Evolutionary conservation across 768 basidiomycete species (phyloP).

Genomic region (Agrocybe pediades): DNA sequence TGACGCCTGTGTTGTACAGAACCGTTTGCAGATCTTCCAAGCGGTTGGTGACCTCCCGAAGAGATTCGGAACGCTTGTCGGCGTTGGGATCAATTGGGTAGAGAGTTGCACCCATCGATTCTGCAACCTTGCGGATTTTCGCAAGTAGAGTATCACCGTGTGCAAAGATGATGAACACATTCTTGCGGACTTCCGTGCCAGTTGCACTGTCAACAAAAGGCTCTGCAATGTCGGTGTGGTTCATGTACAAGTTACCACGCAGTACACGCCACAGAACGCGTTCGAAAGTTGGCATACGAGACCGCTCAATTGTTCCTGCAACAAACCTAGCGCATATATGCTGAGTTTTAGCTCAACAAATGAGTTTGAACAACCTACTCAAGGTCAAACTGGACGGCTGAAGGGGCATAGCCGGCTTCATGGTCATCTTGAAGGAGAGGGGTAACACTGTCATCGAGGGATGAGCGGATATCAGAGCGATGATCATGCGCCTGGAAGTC

Average conservation of each 20-base stretch:
- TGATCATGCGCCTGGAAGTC: slow-evolving; percentile 70
- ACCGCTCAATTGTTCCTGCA: slow-evolving; percentile 93
- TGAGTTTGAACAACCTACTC: slow-evolving; percentile 55
- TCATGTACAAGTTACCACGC: slow-evolving; percentile 98
- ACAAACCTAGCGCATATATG: slow-evolving; percentile 67
- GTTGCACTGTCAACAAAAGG: slow-evolving; percentile 89
- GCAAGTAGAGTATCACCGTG: slow-evolving; percentile 90
- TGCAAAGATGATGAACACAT: slow-evolving; percentile 99
- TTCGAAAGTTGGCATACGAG: slow-evolving; percentile 91
- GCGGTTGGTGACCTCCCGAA: slow-evolving; percentile 84
- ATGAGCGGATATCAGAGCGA: slow-evolving; percentile 78
- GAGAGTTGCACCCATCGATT: slow-evolving; percentile 97
- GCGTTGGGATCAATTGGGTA: slow-evolving; percentile 96
- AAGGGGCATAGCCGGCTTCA: slow-evolving; percentile 57
- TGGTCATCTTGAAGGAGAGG: slow-evolving; percentile 92
- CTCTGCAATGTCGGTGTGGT: slow-evolving; percentile 92
- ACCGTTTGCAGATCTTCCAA: slow-evolving; percentile 91
- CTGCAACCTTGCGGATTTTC: slow-evolving; percentile 97
- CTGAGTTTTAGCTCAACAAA: neutral
- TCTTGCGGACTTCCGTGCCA: slow-evolving; percentile 87
- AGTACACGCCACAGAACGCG: slow-evolving; percentile 98
- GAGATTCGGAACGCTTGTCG: slow-evolving; percentile 87
- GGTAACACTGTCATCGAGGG: slow-evolving; percentile 89
- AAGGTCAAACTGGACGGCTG: slow-evolving; percentile 74
- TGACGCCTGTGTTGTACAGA: slow-evolving; percentile 86